Conservation (phyloP, 2,329 filamentous ascomycete species). For the Arthrobotrys entomopaga region DNA sequence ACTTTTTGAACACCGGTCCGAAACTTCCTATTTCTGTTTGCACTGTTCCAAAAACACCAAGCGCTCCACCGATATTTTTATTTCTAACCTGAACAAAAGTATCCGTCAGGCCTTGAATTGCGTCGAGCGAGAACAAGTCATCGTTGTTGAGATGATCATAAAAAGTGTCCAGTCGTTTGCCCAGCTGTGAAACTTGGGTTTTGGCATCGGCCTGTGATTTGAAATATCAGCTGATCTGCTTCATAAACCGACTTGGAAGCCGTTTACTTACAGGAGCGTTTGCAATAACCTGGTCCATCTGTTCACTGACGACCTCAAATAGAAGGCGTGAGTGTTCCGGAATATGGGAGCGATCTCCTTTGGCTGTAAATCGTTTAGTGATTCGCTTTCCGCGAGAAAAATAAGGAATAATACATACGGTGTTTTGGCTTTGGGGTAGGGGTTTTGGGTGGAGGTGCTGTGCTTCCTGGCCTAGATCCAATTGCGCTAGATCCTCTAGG, state of each 20-base stretch:
- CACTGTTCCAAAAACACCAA: constrained; percentile 24
- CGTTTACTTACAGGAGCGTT: constrained; percentile 73
- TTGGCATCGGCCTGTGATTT: constrained; percentile 71
- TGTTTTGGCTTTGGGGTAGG: constrained; percentile 70
- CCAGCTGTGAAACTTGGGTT: constrained; percentile 91
- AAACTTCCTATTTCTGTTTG: constrained; percentile 9
- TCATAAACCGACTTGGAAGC: background rate
- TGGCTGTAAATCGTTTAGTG: constrained; percentile 62
- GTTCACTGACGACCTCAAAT: constrained; percentile 80
- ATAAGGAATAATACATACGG: constrained; percentile 64
- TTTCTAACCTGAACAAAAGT: constrained; percentile 72
- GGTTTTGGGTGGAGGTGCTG: constrained; percentile 66
- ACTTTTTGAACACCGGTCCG: constrained; percentile 36
- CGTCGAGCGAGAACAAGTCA: constrained; percentile 64
- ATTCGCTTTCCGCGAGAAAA: constrained; percentile 5
- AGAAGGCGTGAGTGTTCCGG: constrained; percentile 78
- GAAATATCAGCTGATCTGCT: background rate
- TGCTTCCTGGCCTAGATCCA: constrained; percentile 58
- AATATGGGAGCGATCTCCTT: constrained; percentile 91
- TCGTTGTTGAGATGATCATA: constrained; percentile 98
- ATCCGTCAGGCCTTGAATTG: constrained; percentile 19
- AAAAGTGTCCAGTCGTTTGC: constrained; percentile 90
- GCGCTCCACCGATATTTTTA: constrained; percentile 76
- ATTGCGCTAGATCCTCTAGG: constrained; percentile 58
- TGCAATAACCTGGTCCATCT: constrained; percentile 87